Conservation (phyloP, 2,329 filamentous ascomycete species). For the Alternaria tenuissima region DNA sequence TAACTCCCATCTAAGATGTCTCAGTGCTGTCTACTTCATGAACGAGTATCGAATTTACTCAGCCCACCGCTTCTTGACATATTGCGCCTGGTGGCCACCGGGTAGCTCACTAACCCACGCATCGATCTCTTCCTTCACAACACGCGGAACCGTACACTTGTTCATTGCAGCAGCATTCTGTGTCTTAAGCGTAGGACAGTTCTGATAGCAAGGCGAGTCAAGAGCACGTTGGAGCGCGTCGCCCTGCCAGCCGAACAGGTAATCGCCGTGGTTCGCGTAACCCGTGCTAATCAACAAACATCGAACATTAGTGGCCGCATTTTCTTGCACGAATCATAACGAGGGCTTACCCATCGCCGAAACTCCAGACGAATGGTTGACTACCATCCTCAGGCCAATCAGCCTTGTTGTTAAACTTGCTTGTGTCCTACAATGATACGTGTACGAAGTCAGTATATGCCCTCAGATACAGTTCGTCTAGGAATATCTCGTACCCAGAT, state of each 20-base stretch:
- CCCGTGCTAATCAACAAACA: slow-evolving; percentile 43
- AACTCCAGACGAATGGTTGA: slow-evolving; percentile 43
- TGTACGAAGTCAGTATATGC: too few relatives aligned
- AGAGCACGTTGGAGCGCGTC: slow-evolving; percentile 56
- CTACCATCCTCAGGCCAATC: slow-evolving; percentile 39
- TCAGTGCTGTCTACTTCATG: background rate
- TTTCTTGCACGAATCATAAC: too few relatives aligned
- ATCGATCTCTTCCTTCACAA: slow-evolving; percentile 59
- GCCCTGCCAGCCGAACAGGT: slow-evolving; percentile 62
- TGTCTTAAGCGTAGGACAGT: slow-evolving; percentile 55
- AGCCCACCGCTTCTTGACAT: slow-evolving; percentile 24
- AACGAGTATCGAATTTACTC: background rate
- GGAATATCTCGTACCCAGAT: slow-evolving; percentile 17
- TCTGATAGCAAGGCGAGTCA: slow-evolving; percentile 47
- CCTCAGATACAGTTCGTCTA: too few relatives aligned
- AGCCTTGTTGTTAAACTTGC: slow-evolving; percentile 40
- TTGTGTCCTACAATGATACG: slow-evolving; percentile 36
- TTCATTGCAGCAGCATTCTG: slow-evolving; percentile 58
- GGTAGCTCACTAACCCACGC: slow-evolving; percentile 36
- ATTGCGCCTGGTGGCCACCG: slow-evolving; percentile 27
- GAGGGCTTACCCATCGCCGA: slow-evolving; percentile 47
- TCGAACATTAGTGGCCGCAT: background rate
- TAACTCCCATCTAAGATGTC: background rate
- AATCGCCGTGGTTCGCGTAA: slow-evolving; percentile 62
- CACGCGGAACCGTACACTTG: slow-evolving; percentile 57